Evolutionary conservation across 495 filamentous ascomycete genomes (phyloP).

Genomic region (Gamarada debralockiae): DNA sequence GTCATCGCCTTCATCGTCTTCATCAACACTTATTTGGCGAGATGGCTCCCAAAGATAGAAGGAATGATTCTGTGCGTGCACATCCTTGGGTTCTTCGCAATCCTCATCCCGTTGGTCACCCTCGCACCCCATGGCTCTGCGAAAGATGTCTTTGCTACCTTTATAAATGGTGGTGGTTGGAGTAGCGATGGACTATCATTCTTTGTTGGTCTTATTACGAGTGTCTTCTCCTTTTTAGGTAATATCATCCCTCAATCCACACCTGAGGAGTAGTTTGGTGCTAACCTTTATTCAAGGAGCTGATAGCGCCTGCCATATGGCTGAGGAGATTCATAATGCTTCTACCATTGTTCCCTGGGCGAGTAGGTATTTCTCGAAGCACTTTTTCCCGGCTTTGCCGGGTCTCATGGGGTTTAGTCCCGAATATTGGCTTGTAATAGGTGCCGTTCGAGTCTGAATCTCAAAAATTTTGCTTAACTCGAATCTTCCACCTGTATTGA

Average conservation of each 20-base stretch:
- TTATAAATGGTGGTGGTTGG: slow-evolving; percentile 39
- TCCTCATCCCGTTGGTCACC: slow-evolving; percentile 38
- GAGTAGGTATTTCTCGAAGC: too few relatives aligned
- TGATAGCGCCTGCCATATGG: slow-evolving; percentile 10
- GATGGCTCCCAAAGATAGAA: slow-evolving; percentile 36
- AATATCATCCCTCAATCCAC: slow-evolving; percentile 9
- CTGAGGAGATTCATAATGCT: not conserved
- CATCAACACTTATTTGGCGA: slow-evolving; percentile 28
- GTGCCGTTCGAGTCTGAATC: too few relatives aligned
- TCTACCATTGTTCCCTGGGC: not conserved
- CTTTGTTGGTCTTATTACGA: slow-evolving; percentile 39
- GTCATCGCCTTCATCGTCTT: slow-evolving; percentile 34
- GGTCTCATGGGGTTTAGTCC: too few relatives aligned
- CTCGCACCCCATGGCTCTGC: slow-evolving; percentile 28
- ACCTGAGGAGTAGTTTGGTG: too few relatives aligned
- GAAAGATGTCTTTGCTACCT: slow-evolving; percentile 40
- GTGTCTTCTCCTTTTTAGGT: slow-evolving; percentile 35
- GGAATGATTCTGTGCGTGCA: slow-evolving; percentile 41
- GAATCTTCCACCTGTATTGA: too few relatives aligned
- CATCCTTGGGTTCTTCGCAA: slow-evolving; percentile 42
- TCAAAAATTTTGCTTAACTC: too few relatives aligned
- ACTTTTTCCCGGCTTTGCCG: too few relatives aligned
- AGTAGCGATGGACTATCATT: slow-evolving; percentile 36
- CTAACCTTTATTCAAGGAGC: slow-evolving; percentile 16
- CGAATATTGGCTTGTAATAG: too few relatives aligned